These are phyloP conservation scores for Sapria himalayana DNA, from an alignment of 345 rosid genomes.

Conservation along the genomic window DNA sequence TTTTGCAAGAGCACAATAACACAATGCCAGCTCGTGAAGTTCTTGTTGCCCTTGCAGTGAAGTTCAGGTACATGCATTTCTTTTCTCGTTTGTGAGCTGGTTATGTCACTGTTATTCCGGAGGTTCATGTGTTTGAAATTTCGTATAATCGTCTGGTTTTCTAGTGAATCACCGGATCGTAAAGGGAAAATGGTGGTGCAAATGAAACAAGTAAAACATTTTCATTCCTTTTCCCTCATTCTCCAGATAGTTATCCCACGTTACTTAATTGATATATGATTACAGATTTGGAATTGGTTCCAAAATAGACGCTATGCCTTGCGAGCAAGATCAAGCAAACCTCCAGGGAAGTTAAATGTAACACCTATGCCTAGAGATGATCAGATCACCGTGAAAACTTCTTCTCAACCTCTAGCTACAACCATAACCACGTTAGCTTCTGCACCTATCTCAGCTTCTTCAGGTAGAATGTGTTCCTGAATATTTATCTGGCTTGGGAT, in stretches of 20 bases:
- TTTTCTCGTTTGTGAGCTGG: no score
- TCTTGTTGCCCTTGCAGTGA: constrained; percentile 67
- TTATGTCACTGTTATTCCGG: no score
- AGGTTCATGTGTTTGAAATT: not conserved
- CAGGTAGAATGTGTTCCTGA: constrained; percentile 22
- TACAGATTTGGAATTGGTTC: constrained; percentile 97
- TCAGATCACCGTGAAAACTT: constrained; percentile 31
- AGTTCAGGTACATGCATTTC: constrained; percentile 49
- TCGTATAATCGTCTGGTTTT: constrained; percentile 9
- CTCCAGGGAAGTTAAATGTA: constrained; percentile 62
- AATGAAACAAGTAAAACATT: constrained; percentile 64
- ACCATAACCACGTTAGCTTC: constrained; percentile 16
- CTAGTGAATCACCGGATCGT: constrained; percentile 58
- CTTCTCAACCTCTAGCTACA: constrained; percentile 35
- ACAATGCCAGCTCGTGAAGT: constrained; percentile 57
- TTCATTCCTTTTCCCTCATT: constrained; percentile 3
- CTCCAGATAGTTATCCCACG: not conserved
- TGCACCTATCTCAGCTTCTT: constrained; percentile 24
- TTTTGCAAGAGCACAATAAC: constrained; percentile 60
- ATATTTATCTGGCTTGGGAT: no score
- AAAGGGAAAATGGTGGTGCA: constrained; percentile 76
- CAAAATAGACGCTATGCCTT: constrained; percentile 92
- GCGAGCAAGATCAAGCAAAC: constrained; percentile 61
- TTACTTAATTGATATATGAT: constrained; percentile 1
- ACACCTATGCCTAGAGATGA: constrained; percentile 52